Evolutionary conservation across 306 rosid species (phyloP).

Genomic region (Acacia acuminata): DNA sequence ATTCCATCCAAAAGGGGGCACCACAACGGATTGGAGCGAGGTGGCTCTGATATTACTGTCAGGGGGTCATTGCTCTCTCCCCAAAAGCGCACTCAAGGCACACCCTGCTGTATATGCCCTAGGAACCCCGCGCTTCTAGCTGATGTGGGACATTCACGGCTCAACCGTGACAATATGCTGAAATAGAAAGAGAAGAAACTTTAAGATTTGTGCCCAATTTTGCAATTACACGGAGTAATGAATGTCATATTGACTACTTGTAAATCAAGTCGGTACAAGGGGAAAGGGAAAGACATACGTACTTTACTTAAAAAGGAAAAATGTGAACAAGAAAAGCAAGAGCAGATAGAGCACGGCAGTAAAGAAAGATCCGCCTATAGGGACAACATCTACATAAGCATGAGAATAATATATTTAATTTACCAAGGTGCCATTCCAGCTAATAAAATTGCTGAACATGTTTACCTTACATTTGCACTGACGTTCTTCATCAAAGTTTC

Average conservation of each 20-base stretch:
- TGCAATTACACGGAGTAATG: neutral
- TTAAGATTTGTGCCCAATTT: neutral
- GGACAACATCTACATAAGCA: constrained; percentile 8
- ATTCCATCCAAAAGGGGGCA: too few relatives aligned
- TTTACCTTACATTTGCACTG: constrained; percentile 14
- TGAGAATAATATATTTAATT: constrained; percentile 3
- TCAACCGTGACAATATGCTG: neutral
- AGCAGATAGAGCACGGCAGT: neutral
- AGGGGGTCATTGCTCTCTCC: too few relatives aligned
- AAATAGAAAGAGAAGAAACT: constrained; percentile 28
- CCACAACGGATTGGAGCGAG: too few relatives aligned
- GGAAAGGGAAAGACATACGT: neutral
- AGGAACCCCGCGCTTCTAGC: too few relatives aligned
- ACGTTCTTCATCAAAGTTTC: neutral
- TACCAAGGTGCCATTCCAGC: constrained; percentile 17
- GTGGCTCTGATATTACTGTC: too few relatives aligned
- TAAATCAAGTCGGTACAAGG: constrained; percentile 1
- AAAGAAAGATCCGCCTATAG: constrained; percentile 25
- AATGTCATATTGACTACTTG: constrained; percentile 14
- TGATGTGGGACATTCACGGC: too few relatives aligned
- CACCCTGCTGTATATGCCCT: too few relatives aligned
- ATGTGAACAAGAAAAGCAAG: constrained; percentile 11
- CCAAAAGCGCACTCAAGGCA: too few relatives aligned
- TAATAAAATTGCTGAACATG: neutral
- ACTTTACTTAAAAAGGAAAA: neutral